Conservation (phyloP, 208 protist genomes). For the Sergeia podlipaevii region DNA sequence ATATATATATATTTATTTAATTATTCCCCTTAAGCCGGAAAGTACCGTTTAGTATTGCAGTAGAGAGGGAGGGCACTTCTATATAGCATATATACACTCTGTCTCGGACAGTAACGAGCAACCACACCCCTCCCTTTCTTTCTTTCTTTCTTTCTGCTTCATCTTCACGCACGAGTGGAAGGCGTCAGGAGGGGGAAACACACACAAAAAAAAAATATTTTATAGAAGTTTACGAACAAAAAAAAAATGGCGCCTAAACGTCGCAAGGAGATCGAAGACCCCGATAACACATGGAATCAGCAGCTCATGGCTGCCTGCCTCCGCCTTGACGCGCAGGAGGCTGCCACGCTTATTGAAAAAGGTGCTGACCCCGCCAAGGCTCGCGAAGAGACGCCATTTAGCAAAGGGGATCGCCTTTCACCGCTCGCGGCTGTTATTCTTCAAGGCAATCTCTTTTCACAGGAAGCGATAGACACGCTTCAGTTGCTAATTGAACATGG, state of each 20-base stretch:
- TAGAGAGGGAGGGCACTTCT: no score
- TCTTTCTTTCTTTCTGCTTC: no score
- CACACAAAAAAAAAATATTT: background rate
- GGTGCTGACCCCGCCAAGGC: constrained; percentile 54
- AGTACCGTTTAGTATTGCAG: no score
- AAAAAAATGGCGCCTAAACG: constrained; percentile 27
- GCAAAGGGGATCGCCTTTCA: constrained; percentile 18
- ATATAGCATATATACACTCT: no score
- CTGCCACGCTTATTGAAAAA: constrained; percentile 36
- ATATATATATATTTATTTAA: no score
- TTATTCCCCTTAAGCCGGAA: no score
- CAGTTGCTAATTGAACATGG: constrained; percentile 44
- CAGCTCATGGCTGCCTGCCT: constrained; percentile 72
- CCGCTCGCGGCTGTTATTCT: constrained; percentile 19
- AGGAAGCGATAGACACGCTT: constrained; percentile 33
- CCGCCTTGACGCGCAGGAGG: constrained; percentile 27
- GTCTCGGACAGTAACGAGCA: no score
- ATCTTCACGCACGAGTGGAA: no score
- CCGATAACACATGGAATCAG: constrained; percentile 79
- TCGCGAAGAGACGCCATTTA: constrained; percentile 47
- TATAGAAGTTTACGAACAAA: background rate
- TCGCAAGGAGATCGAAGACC: constrained; percentile 55
- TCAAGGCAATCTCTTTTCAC: constrained; percentile 10
- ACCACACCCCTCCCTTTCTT: no score
- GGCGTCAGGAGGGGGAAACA: background rate